Evolutionary conservation across 2,329 filamentous ascomycete genomes (phyloP), one percentile per base, ranked within the genome.

Genomic region (Trichoderma sp.): DNA sequence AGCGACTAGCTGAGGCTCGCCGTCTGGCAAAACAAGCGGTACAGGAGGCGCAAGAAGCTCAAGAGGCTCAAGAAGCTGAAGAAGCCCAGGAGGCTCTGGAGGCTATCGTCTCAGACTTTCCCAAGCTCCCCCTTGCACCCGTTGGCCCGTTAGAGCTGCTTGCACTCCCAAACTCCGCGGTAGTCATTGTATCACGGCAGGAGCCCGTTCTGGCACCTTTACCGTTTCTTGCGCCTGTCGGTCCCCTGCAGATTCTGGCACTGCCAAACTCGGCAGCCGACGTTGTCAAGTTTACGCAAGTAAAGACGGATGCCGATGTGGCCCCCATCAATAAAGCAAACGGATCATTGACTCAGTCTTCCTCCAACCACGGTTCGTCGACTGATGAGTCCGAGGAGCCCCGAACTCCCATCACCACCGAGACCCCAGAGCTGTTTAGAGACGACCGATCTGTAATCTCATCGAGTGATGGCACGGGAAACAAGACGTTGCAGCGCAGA

Each of bases 221-320:
- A 6, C 20, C 57, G 20, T 66, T 63, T 23, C 20, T 53, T 62
- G 57, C 67, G 9, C 55, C 67, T 28, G 67, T 69, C 7, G 67
- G 67, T 36, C 67, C 67, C 17, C 67, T 69, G 12, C 67, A 69
- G 39, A 50, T 69, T 39, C 17, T 72, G 11, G 82, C 85, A 12
- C 78, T 90, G 43, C 88, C 88, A n/a, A 89, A 90, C 74, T 89
- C 87, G 1, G 73, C 76, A 4, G 75, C 75, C n/a, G 71, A 71
- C 36, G 7, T 73, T 61, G 43, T 50, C 47, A 61, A 39, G n/a
- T 32, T 47, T 30, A 32, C 57, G 34, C 6, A 65, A 53, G 55
- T 61, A 39, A 68, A 53, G 50, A 7, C 47, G 20, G 11, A 53
- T 53, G n/a, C 47, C 11, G 47, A 23, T 23, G 50, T 36, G 36